Base-by-base conservation (phyloP, 345 rosid genomes). In the Ceriops zippeliana region DNA sequence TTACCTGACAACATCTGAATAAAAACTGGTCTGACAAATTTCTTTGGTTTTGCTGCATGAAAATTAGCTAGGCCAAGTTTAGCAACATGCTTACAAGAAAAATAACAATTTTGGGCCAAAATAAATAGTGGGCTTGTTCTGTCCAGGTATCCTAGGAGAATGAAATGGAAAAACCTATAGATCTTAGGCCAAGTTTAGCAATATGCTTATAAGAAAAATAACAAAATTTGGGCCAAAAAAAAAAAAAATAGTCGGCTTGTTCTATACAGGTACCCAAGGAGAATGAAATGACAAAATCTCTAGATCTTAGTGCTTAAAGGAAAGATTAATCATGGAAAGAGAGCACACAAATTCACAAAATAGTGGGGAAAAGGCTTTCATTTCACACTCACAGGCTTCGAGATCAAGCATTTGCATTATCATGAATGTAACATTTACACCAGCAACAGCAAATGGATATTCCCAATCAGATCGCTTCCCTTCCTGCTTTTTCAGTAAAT, bases 371-470 rank as follows among this genome's bases (percentile, higher is more conserved):
- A 27, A 20, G n/a, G n/a, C 46, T 21, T 46, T 60, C 52, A n/a
- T n/a, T 71, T 63, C 26, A 56, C 66, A 74, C 96, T 85, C 72
- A 93, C 97, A 64, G 10, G 96, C 89, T 42, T 93, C 95, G 54
- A 93, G 95, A 65, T 91, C 96, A 6, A 93, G 96, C 97, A 91
- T 89, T 79, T 89, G 98, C 87, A 89, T 93, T 75, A 93, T 80
- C 98, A 93, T 93, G 85, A 93, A 93, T 6, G 98, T 93, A 20
- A 93, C 74, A 75, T 93, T 93, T 65, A 93, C 91, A 20, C 98
- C 98, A 53, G 96, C 98, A 75, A 93, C 98, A 58, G 98, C 98
- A 58, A 93, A 93, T 7, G 98, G 98, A 65, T 93, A 93, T 61
- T 93, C 97, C 98, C 96, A 93, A 0, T 85, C 95, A 10, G 97